Evolutionary conservation across 768 basidiomycete species (phyloP).

Genomic region (Macrolepiota fuliginosa): DNA sequence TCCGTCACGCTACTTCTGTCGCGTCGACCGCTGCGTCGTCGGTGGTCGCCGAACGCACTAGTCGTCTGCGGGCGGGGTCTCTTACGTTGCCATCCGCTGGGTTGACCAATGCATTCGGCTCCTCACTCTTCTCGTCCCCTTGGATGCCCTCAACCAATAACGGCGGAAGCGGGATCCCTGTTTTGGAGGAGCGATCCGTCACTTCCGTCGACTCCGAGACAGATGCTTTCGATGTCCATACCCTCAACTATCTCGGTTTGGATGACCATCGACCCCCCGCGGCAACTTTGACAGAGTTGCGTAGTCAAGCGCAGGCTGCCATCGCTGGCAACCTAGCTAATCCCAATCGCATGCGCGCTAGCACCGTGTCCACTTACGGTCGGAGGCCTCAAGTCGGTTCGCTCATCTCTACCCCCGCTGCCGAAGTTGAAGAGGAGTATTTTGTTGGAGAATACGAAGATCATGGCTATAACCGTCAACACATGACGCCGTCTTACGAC

Average conservation of each 20-base stretch:
- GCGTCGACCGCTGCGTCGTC: slow-evolving; percentile 53
- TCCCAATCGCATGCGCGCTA: slow-evolving; percentile 81
- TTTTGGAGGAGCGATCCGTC: slow-evolving; percentile 81
- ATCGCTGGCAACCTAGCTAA: slow-evolving; percentile 82
- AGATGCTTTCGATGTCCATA: slow-evolving; percentile 91
- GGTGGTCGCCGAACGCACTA: slow-evolving; percentile 62
- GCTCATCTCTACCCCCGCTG: slow-evolving; percentile 60
- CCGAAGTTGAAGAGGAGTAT: slow-evolving; percentile 78
- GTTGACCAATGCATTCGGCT: slow-evolving; percentile 80
- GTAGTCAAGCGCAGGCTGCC: slow-evolving; percentile 87
- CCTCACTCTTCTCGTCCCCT: slow-evolving; percentile 86
- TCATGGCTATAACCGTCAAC: slow-evolving; percentile 50
- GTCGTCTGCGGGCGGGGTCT: slow-evolving; percentile 89
- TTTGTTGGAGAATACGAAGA: slow-evolving; percentile 56
- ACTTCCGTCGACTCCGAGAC: slow-evolving; percentile 75
- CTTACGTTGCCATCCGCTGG: slow-evolving; percentile 81
- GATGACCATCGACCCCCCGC: slow-evolving; percentile 82
- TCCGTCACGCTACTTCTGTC: slow-evolving; percentile 77
- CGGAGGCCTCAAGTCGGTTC: slow-evolving; percentile 58
- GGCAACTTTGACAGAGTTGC: slow-evolving; percentile 85
- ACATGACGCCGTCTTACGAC: slow-evolving; percentile 58
- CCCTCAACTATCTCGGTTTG: slow-evolving; percentile 94
- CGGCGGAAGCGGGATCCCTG: slow-evolving; percentile 55
- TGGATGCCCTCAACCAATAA: slow-evolving; percentile 70
- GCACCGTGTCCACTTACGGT: slow-evolving; percentile 92